phyloP scores from a whole-genome alignment of 345 rosid species.

The Eucalyptus erythrocorys region DNA sequence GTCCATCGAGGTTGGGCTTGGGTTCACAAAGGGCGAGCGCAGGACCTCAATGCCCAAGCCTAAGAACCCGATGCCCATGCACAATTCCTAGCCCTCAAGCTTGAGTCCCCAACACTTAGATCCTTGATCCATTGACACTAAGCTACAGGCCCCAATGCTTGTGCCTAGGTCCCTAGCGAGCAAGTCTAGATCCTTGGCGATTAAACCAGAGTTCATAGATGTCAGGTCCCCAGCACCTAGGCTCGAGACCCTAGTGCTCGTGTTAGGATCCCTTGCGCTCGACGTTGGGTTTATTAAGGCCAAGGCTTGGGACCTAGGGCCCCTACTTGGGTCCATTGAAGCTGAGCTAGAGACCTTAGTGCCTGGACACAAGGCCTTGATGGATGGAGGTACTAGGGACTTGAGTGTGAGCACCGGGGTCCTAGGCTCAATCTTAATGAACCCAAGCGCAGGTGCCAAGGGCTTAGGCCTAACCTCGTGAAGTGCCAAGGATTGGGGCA shows the following conservation, averaged over 20 bases:
- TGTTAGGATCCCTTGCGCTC: background rate
- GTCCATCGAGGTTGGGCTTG: background rate
- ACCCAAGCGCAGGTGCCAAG: background rate
- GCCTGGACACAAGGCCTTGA: fast-evolving
- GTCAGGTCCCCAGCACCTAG: fast-evolving
- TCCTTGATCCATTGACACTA: background rate
- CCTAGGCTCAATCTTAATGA: background rate
- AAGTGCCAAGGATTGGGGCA: too few species aligned
- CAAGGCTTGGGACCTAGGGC: fast-evolving
- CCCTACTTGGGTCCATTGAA: background rate
- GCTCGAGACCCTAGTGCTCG: background rate
- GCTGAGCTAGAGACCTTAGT: fast-evolving
- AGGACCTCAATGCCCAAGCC: background rate
- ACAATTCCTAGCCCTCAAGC: background rate
- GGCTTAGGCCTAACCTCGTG: fast-evolving
- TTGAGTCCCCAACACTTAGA: background rate
- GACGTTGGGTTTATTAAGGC: background rate
- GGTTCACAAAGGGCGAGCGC: background rate
- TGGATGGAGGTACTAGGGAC: fast-evolving
- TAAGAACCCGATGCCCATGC: background rate
- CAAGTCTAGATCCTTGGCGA: fast-evolving
- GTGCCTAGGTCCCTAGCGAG: background rate
- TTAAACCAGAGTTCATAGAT: fast-evolving
- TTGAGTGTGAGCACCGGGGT: fast-evolving
- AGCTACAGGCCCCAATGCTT: background rate